These are phyloP conservation scores for Zasmidium citrigriseum DNA, from an alignment of 2,329 filamentous ascomycete species.

Conservation along the genomic window DNA sequence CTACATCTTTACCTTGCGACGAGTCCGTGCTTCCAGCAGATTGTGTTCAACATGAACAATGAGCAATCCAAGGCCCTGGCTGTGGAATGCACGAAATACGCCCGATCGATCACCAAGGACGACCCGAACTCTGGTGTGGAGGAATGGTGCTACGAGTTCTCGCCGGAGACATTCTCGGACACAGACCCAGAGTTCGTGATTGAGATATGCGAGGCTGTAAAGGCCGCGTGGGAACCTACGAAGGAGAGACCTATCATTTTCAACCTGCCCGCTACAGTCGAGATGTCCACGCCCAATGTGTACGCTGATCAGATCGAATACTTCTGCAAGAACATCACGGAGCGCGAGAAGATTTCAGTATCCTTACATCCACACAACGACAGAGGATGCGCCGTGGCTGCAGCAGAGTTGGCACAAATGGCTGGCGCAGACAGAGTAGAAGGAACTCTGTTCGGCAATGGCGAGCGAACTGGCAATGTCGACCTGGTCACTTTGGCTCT, in stretches of 20 bases:
- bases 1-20: constrained; percentile 96
- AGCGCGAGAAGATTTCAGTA: constrained; percentile 84
- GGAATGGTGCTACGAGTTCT: constrained; percentile 80
- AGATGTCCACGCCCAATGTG: constrained; percentile 91
- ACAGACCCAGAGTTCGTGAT: constrained; percentile 81
- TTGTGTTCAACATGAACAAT: constrained; percentile 86
- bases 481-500: constrained; percentile 89
- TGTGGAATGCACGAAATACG: constrained; percentile 81
- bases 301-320: constrained; percentile 97
- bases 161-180: constrained; percentile 88
- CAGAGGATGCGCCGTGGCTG: constrained; percentile 83
- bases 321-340: constrained; percentile 82
- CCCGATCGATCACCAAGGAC: constrained; percentile 85
- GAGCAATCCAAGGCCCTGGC: constrained; percentile 80
- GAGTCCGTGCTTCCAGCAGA: constrained; percentile 88
- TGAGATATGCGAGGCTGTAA: constrained; percentile 86
- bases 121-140: constrained; percentile 59
- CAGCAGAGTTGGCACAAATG: constrained; percentile 92
- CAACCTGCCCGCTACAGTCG: constrained; percentile 94
- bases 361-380: constrained; percentile 96
- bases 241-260: constrained; percentile 85
- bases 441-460: constrained; percentile 91
- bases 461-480: constrained; percentile 93
- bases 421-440: constrained; percentile 93
- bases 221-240: constrained; percentile 85